Percentiles rank a stretch among this genome's conserved stretches.
Evolutionary conservation across 306 rosid genomes (phyloP).

Genomic region (Corylus americana): DNA sequence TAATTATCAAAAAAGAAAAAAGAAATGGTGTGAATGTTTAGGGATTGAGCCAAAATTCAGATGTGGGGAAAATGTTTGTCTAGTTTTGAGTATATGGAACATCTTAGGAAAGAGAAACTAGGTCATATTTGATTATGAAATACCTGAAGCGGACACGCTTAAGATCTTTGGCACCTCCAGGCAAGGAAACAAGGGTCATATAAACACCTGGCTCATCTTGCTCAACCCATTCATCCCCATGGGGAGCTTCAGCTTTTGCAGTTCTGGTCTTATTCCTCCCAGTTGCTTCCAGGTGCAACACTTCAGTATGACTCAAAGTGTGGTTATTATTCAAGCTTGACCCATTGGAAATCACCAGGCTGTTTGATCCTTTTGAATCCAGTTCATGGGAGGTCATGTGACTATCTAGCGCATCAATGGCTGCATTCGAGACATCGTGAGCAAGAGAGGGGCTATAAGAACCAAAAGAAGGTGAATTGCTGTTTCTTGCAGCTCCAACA

Average conservation of each 20-base stretch:
- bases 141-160: conserved; percentile 99
- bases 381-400: conserved; percentile 62
- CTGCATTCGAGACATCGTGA: conserved; percentile 56
- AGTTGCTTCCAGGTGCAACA: conserved; percentile 59
- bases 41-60: conserved; percentile 1
- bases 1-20: neutral
- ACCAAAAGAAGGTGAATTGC: conserved; percentile 71
- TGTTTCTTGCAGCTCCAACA: conserved; percentile 75
- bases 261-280: conserved; percentile 71
- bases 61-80: neutral
- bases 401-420: conserved; percentile 56
- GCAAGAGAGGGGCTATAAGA: conserved; percentile 60
- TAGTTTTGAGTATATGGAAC: conserved; percentile 2
- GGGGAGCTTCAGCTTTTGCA: conserved; percentile 70
- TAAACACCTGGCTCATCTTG: conserved; percentile 98
- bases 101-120: neutral
- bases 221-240: conserved; percentile 91
- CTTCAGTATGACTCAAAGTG: conserved; percentile 57
- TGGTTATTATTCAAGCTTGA: conserved; percentile 55
- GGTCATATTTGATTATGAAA: neutral
- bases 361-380: conserved; percentile 65
- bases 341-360: conserved; percentile 67
- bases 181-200: conserved; percentile 86
- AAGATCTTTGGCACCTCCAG: conserved; percentile 88
- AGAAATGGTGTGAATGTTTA: neutral